These are phyloP conservation scores for Psilocybe subaeruginosa DNA, from an alignment of 768 basidiomycete species.

Conservation along the genomic window DNA sequence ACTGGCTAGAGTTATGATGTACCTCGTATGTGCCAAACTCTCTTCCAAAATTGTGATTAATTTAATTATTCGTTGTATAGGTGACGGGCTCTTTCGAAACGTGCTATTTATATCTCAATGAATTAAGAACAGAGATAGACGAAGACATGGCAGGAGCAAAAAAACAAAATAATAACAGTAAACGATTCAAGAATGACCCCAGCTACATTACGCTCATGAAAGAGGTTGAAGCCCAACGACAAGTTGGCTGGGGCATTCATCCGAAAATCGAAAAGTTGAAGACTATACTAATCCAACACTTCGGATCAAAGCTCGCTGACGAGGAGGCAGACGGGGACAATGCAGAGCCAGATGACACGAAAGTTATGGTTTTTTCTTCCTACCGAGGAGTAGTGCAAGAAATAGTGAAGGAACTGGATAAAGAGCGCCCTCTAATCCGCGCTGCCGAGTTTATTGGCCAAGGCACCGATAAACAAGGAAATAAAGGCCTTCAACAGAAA, in stretches of 20 bases:
- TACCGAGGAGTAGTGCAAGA: conserved; percentile 91
- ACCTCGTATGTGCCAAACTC: conserved; percentile 61
- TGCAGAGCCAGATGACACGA: conserved; percentile 52
- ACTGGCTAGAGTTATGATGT: conserved; percentile 84
- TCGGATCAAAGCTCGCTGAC: conserved; percentile 55
- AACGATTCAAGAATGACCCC: conserved; percentile 52
- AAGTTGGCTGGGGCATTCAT: conserved; percentile 64
- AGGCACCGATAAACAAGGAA: conserved; percentile 81
- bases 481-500: conserved; percentile 87
- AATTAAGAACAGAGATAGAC: conserved; percentile 40
- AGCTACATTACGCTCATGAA: conserved; percentile 66
- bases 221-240: conserved; percentile 65
- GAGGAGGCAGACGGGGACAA: conserved; percentile 31
- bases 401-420: conserved; percentile 79
- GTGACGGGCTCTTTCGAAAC: conserved; percentile 81
- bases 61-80: conserved; percentile 37
- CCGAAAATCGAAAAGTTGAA: conserved; percentile 92
- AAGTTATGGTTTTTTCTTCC: conserved; percentile 95
- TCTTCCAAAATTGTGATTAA: neutral
- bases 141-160: conserved; percentile 29
- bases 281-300: conserved; percentile 77
- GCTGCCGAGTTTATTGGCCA: conserved; percentile 92
- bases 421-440: conserved; percentile 76
- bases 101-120: conserved; percentile 70
- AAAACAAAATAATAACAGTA: conserved; percentile 46